Evolutionary conservation across 768 basidiomycete species (phyloP).

Genomic region (Lepiota brunneoincarnata): DNA sequence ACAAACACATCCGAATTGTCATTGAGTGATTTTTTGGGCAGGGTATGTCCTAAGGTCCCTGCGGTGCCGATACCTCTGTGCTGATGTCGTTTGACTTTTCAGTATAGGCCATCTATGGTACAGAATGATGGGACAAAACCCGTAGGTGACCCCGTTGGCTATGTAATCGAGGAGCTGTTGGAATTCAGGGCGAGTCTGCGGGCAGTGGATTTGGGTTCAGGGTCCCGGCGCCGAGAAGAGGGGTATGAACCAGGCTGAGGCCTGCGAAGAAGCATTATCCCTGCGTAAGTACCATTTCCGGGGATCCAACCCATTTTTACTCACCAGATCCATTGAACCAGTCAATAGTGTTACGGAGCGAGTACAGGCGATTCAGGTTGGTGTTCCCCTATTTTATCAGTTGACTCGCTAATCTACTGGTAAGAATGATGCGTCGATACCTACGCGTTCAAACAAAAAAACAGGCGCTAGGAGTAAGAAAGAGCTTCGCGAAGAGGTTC

Average conservation of each 20-base stretch:
- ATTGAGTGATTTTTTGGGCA: constrained; percentile 52
- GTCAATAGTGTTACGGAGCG: constrained; percentile 57
- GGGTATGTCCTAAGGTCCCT: constrained; percentile 32
- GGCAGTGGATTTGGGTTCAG: constrained; percentile 68
- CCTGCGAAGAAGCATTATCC: constrained; percentile 42
- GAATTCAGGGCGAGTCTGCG: neutral
- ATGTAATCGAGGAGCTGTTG: neutral
- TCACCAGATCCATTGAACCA: constrained; percentile 21
- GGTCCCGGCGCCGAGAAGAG: constrained; percentile 22
- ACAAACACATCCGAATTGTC: constrained; percentile 34
- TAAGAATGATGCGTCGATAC: constrained; percentile 66
- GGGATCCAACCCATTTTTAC: neutral
- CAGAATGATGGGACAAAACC: constrained; percentile 76
- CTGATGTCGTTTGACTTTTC: constrained; percentile 5
- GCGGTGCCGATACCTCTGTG: constrained; percentile 3
- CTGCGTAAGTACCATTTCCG: constrained; percentile 34
- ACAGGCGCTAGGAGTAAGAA: constrained; percentile 73
- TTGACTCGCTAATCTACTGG: neutral
- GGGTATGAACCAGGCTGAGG: constrained; percentile 25
- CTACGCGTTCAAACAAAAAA: constrained; percentile 67
- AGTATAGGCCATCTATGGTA: constrained; percentile 79
- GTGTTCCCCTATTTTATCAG: constrained; percentile 5
- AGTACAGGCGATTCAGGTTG: constrained; percentile 61
- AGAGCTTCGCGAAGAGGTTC: constrained; percentile 67
- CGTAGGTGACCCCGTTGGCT: constrained; percentile 33